A percentile compares a stretch with the other conserved stretches of the same genome.
phyloP scores from a whole-genome alignment of 2,329 filamentous ascomycete genomes.

The Pseudogymnoascus sp. region DNA sequence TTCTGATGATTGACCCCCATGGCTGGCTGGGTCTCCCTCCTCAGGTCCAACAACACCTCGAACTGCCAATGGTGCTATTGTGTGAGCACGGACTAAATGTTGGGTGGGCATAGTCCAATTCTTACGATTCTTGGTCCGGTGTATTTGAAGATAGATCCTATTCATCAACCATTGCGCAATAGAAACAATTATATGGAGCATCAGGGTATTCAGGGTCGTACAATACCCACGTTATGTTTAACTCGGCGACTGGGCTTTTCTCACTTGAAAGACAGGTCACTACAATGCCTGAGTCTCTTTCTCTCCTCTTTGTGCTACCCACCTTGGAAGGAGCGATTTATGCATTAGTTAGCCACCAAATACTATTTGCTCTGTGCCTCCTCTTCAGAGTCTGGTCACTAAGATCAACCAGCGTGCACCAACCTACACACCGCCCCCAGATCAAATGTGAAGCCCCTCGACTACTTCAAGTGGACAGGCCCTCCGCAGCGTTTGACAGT shows the following conservation, averaged over 20 bases:
- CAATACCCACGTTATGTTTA: background rate
- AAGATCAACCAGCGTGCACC: background rate
- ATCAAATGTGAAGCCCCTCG: background rate
- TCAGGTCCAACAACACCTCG: background rate
- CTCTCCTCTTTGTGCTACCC: background rate
- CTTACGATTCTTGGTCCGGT: background rate
- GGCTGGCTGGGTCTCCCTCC: background rate
- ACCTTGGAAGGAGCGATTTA: background rate
- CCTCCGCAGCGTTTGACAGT: background rate
- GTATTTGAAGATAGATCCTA: background rate
- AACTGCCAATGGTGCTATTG: background rate
- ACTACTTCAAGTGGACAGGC: background rate
- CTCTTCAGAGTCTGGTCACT: background rate
- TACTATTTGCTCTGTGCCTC: background rate
- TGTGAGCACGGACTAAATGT: background rate
- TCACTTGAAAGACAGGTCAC: conserved; percentile 2
- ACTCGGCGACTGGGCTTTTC: background rate
- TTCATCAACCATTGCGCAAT: background rate
- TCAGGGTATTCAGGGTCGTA: background rate
- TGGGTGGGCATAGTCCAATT: background rate
- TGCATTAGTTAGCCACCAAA: conserved; percentile 2
- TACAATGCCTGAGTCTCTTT: background rate
- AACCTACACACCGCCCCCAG: background rate
- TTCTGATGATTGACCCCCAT: background rate
- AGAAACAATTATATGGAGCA: background rate